Evolutionary conservation across 805 yeast genomes (phyloP).

Genomic region (Zygoascus tannicola): DNA sequence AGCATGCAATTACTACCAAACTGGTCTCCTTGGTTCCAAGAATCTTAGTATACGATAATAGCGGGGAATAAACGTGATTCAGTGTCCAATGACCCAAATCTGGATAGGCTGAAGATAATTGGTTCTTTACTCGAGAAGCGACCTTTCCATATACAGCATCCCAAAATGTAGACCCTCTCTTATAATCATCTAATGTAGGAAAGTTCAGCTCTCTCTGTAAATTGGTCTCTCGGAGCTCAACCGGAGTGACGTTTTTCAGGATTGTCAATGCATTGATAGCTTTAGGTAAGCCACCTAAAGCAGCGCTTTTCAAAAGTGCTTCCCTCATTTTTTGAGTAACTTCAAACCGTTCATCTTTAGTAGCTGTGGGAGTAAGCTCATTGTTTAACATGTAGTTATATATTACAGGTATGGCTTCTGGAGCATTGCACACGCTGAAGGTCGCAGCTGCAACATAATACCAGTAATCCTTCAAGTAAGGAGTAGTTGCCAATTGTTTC

Average conservation of each 20-base stretch:
- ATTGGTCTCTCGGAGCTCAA: constrained; percentile 30
- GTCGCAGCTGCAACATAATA: constrained; percentile 73
- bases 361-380: background rate
- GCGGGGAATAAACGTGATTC: constrained; percentile 66
- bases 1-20: constrained; percentile 62
- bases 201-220: constrained; percentile 17
- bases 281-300: constrained; percentile 76
- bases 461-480: constrained; percentile 54
- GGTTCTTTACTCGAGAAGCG: constrained; percentile 53
- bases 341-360: constrained; percentile 16
- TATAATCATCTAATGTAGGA: constrained; percentile 13
- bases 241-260: constrained; percentile 58
- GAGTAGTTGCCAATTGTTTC: constrained; percentile 44
- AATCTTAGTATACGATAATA: constrained; percentile 59
- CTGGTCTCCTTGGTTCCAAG: constrained; percentile 64
- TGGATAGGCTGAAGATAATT: constrained; percentile 69
- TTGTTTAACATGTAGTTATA: constrained; percentile 53
- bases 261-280: constrained; percentile 69
- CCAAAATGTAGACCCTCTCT: constrained; percentile 62
- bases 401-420: constrained; percentile 67
- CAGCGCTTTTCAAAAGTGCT: constrained; percentile 66
- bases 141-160: constrained; percentile 67
- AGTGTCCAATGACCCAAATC: constrained; percentile 71
- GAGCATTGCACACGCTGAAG: constrained; percentile 70
- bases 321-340: constrained; percentile 59